These are phyloP conservation scores for Trichosporon inkin DNA, from an alignment of 1,284 basidiomycete species.

Conservation along the genomic window DNA sequence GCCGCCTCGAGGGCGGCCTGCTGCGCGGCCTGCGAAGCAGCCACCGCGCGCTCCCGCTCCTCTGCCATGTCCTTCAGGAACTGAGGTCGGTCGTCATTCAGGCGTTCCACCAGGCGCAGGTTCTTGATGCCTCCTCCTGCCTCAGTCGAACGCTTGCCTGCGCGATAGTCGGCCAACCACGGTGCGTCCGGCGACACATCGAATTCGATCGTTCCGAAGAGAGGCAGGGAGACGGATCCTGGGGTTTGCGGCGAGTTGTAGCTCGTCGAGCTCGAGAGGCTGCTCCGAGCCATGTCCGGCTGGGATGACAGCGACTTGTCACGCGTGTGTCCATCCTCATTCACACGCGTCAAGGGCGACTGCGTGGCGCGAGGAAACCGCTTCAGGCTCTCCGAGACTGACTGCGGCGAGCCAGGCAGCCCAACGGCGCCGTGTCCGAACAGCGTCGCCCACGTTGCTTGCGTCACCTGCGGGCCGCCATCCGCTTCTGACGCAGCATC, in stretches of 20 bases:
- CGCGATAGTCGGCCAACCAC: constrained; percentile 3
- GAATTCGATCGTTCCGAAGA: constrained; percentile 48
- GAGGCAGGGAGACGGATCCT: constrained; percentile 21
- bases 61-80: constrained; percentile 34
- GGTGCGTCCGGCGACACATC: constrained; percentile 38
- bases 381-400: constrained; percentile 12
- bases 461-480: constrained; percentile 35
- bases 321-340: constrained; percentile 2
- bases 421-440: constrained; percentile 25
- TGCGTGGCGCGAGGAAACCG: constrained; percentile 14
- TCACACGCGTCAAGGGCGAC: constrained; percentile 17
- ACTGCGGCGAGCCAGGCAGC: constrained; percentile 25
- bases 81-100: constrained; percentile 29
- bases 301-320: background rate
- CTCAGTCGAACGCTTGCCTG: background rate
- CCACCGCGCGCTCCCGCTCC: constrained; percentile 4
- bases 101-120: constrained; percentile 33
- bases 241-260: constrained; percentile 27
- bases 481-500: constrained; percentile 13
- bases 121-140: constrained; percentile 26
- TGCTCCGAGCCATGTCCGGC: constrained; percentile 10
- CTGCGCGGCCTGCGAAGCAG: background rate
- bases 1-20: background rate
- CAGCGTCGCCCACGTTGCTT: constrained; percentile 37
- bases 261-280: constrained; percentile 21